Evolutionary conservation across 805 yeast species (phyloP).

Genomic region (Pichia nakasei): DNA sequence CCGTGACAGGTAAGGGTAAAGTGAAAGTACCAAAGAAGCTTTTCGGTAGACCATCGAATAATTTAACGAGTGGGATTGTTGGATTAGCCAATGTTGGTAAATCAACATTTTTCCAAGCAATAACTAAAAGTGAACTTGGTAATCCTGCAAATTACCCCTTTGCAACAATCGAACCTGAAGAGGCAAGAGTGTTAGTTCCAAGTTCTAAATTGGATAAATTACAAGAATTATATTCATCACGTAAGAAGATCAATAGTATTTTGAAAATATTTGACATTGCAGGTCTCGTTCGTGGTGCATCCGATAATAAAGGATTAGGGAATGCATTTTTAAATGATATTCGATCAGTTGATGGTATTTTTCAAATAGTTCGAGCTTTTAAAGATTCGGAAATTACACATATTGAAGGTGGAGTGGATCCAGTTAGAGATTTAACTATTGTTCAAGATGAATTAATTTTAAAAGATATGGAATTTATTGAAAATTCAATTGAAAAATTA

Average conservation of each 20-base stretch:
- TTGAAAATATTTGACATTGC: conserved; percentile 61
- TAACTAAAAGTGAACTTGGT: conserved; percentile 53
- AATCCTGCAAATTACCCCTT: conserved; percentile 66
- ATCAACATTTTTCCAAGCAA: conserved; percentile 50
- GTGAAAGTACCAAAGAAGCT: conserved; percentile 9
- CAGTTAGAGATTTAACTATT: conserved; percentile 53
- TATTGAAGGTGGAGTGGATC: conserved; percentile 55
- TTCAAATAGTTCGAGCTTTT: conserved; percentile 61
- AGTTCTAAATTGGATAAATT: conserved; percentile 41
- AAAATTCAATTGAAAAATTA: conserved; percentile 50
- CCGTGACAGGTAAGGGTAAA: neutral
- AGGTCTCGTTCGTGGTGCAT: conserved; percentile 58
- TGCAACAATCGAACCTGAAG: conserved; percentile 71
- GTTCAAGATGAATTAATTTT: conserved; percentile 57
- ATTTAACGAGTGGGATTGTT: conserved; percentile 38
- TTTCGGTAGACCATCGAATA: conserved; percentile 29
- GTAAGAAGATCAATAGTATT: conserved; percentile 43
- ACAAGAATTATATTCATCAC: conserved; percentile 38
- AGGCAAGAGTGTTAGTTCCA: conserved; percentile 48
- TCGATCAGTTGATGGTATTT: conserved; percentile 62
- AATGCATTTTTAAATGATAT: conserved; percentile 63
- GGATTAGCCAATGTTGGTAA: conserved; percentile 64
- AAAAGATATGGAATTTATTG: conserved; percentile 65
- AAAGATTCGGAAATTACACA: conserved; percentile 59
- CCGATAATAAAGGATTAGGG: conserved; percentile 64